Percentiles rank a stretch among this genome's conserved stretches.
Conservation (phyloP, 1,284 basidiomycete genomes). For the Marasmius fiardii region DNA sequence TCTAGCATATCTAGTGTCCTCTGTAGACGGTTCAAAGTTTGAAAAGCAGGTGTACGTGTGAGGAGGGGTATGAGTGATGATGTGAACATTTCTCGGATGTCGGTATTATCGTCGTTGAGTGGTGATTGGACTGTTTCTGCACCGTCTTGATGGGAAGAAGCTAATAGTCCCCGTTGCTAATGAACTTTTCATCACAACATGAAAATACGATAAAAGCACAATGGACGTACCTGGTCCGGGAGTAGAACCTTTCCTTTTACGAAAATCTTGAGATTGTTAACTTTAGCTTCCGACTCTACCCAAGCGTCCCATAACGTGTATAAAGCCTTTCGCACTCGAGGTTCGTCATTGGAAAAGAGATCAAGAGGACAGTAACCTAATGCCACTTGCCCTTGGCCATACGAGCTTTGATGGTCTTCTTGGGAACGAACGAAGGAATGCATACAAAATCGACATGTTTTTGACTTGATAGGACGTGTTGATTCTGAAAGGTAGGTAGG, state of each 20-base stretch:
- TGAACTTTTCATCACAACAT: neutral
- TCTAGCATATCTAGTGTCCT: conserved; percentile 79
- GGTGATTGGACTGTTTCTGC: too few species aligned
- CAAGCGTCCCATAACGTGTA: conserved; percentile 71
- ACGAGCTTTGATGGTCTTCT: conserved; percentile 23
- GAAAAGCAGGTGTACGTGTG: conserved; percentile 52
- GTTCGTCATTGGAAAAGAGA: conserved; percentile 69
- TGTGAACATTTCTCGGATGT: conserved; percentile 40
- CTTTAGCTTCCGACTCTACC: conserved; percentile 53
- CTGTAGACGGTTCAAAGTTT: conserved; percentile 62
- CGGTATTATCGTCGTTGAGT: conserved; percentile 10
- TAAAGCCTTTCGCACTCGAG: conserved; percentile 63
- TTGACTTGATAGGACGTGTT: conserved; percentile 59
- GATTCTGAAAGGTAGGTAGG: conserved; percentile 52
- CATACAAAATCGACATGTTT: conserved; percentile 86
- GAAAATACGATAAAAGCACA: neutral
- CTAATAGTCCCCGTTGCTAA: neutral
- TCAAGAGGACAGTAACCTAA: conserved; percentile 82
- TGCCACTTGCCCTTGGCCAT: conserved; percentile 35
- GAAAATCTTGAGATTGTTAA: conserved; percentile 84
- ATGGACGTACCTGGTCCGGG: conserved; percentile 55
- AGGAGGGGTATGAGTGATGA: conserved; percentile 50
- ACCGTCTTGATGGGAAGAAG: conserved; percentile 8
- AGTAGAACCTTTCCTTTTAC: conserved; percentile 34
- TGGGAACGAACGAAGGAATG: conserved; percentile 55